These are phyloP conservation scores for Kurtzmaniella natalensis DNA, from an alignment of 1,139 yeast species.

Conservation along the genomic window DNA sequence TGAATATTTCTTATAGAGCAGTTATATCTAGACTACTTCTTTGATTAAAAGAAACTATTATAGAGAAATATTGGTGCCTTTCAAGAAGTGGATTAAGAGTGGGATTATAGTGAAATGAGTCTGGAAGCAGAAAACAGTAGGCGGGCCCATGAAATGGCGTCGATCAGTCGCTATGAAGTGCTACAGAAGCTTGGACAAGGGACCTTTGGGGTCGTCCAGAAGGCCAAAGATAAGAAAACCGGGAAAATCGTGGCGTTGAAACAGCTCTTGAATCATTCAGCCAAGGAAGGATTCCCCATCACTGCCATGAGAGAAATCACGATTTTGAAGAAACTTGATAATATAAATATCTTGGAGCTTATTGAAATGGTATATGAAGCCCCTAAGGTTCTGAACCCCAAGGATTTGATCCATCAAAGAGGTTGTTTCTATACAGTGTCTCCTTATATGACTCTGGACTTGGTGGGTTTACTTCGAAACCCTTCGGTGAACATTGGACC, in stretches of 20 bases:
- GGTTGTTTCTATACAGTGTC: conserved; percentile 79
- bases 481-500: conserved; percentile 60
- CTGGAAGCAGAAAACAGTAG: too few species aligned
- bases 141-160: conserved; percentile 32
- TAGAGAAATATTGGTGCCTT: too few species aligned
- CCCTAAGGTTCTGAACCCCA: conserved; percentile 34
- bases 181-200: conserved; percentile 44
- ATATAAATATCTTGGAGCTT: conserved; percentile 69
- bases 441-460: conserved; percentile 91
- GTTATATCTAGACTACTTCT: too few species aligned
- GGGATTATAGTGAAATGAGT: too few species aligned
- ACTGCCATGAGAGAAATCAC: conserved; percentile 93
- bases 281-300: conserved; percentile 90
- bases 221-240: conserved; percentile 29
- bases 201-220: conserved; percentile 48
- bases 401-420: conserved; percentile 33
- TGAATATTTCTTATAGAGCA: too few species aligned
- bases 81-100: too few species aligned
- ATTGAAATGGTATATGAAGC: conserved; percentile 78
- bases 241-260: conserved; percentile 53
- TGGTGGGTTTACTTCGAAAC: conserved; percentile 88
- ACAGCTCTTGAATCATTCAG: conserved; percentile 75
- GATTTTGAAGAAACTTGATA: conserved; percentile 67
- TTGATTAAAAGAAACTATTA: too few species aligned
- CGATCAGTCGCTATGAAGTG: conserved; percentile 28